Base-by-base conservation (phyloP, 148 eudicot species). In the Agrostemma githago region DNA sequence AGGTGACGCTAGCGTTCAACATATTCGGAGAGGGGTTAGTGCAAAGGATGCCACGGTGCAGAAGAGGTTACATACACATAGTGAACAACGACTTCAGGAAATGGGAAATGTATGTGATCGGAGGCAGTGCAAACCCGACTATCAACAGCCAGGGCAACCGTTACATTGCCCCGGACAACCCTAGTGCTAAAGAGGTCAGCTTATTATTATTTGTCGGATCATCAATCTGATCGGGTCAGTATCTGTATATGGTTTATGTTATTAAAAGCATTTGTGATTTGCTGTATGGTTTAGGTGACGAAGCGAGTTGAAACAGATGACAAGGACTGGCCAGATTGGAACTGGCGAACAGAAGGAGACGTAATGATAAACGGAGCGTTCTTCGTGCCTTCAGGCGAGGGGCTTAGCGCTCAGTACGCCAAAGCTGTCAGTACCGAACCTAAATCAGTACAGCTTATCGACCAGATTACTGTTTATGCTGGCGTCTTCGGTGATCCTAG, bases 401-500 rank as follows among this genome's bases (percentile, higher is more conserved):
- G 91, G 2, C 80, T 89, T 39, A 79, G 75, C 76, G 66, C 76
- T 10, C 83, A 85, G 67, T 92, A 92, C 73, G 76, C 87, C 5
- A 92, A 83, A 85, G 97, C 97, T n/a, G 79, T 83, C 12, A 92
- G 97, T 21, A 62, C 77, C 5, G 86, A 84, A 72, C 85, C 97
- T 68, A 92, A 76, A 71, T 85, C 97, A 8, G 90, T 86, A 34
- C 66, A 43, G 5, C 85, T 84, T 20, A 74, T 92, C 7, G 83
- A 79, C 72, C 95, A 82, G 57, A 86, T 92, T 76, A 92, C 97
- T 26, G 51, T 77, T 48, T 80, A 88, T 71, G 85, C 97, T 37
- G 97, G 97, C 68, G 95, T 82, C 59, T 77, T 85, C 62, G 92
- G 92, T 26, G 89, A 81, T n/a, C 82, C 91, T 72, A 86, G 91